Conservation (phyloP, 2,329 filamentous ascomycete species). For the Cercospora janseana region DNA sequence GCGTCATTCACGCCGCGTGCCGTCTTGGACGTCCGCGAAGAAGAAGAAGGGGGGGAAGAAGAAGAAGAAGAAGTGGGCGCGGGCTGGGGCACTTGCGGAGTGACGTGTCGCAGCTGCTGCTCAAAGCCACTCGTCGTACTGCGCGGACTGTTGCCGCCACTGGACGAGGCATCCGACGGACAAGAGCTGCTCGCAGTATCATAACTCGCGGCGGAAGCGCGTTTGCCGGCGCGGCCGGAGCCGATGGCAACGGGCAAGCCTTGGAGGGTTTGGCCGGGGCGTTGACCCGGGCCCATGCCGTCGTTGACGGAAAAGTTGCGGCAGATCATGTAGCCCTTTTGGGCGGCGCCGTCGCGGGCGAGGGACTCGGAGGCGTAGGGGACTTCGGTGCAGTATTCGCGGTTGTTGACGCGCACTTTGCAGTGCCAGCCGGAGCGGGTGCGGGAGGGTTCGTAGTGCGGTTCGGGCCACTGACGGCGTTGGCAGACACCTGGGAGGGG, state of each 20-base stretch:
- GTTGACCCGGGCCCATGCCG: constrained; percentile 69
- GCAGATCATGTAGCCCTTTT: constrained; percentile 96
- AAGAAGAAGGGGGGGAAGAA: background rate
- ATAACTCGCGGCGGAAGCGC: constrained; percentile 41
- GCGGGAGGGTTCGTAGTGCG: constrained; percentile 79
- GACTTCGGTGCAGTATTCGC: constrained; percentile 90
- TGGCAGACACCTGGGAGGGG: constrained; percentile 78
- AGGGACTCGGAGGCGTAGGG: constrained; percentile 77
- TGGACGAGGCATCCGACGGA: constrained; percentile 42
- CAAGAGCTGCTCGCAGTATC: constrained; percentile 49
- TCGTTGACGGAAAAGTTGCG: constrained; percentile 96
- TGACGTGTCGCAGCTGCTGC: constrained; percentile 29
- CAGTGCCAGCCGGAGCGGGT: constrained; percentile 77
- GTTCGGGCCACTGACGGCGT: constrained; percentile 89
- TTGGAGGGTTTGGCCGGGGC: constrained; percentile 58
- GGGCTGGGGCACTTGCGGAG: constrained; percentile 26
- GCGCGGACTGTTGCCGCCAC: constrained; percentile 56
- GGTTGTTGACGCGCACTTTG: constrained; percentile 90
- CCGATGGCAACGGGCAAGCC: constrained; percentile 64
- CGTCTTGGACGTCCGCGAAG: background rate
- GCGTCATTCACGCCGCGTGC: constrained; percentile 18
- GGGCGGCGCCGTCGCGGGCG: constrained; percentile 89
- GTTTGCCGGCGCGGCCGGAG: constrained; percentile 54
- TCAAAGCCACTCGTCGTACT: constrained; percentile 49
- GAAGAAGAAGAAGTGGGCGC: background rate